These are phyloP conservation scores for Naganishia sp. DNA, from an alignment of 1,284 basidiomycete genomes.

Conservation along the genomic window DNA sequence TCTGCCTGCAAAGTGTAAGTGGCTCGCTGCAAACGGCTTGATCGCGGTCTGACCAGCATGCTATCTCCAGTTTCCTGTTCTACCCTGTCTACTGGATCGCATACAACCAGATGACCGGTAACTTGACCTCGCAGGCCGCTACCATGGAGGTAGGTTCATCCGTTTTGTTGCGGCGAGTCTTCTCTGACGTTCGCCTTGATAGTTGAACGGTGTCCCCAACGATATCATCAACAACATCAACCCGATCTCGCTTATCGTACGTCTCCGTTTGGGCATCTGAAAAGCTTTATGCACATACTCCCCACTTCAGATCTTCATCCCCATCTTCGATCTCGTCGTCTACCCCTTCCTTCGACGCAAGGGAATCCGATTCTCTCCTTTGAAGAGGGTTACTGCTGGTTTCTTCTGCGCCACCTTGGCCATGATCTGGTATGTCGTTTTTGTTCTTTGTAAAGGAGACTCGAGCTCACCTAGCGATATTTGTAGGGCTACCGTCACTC, in stretches of 20 bases:
- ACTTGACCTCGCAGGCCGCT: constrained; percentile 36
- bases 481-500: constrained; percentile 57
- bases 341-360: constrained; percentile 44
- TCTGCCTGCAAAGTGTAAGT: constrained; percentile 55
- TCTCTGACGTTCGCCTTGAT: constrained; percentile 49
- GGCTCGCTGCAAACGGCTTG: too few species aligned
- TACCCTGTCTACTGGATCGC: constrained; percentile 33
- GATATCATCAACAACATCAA: constrained; percentile 58
- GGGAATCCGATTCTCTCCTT: constrained; percentile 68
- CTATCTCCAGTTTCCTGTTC: constrained; percentile 46
- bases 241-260: constrained; percentile 55
- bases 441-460: background rate
- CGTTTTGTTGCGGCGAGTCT: background rate
- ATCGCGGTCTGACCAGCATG: constrained; percentile 57
- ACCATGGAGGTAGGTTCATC: constrained; percentile 59
- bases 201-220: constrained; percentile 56
- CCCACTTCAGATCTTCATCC: constrained; percentile 55
- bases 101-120: constrained; percentile 34
- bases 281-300: background rate
- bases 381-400: constrained; percentile 73
- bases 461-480: constrained; percentile 38
- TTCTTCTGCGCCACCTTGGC: constrained; percentile 56
- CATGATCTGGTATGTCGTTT: constrained; percentile 46
- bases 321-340: constrained; percentile 50
- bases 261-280: constrained; percentile 45